These are phyloP conservation scores for Hemisphaericaspora nanyangensis DNA, from an alignment of 805 yeast species.

Conservation along the genomic window DNA sequence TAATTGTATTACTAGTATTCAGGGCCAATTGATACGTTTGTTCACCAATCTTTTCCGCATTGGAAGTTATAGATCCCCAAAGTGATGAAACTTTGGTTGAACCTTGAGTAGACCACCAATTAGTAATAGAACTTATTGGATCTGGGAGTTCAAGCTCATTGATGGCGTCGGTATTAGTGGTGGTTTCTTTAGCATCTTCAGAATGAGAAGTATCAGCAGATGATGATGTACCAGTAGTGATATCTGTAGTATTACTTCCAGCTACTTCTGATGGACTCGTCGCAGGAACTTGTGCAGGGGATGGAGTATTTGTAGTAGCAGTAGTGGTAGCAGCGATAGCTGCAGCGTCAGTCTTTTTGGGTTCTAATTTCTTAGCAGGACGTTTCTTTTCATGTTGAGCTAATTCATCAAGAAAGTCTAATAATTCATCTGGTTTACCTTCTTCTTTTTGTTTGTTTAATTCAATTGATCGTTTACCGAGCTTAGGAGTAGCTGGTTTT, in stretches of 20 bases:
- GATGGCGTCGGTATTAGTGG: background rate
- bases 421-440: conserved; percentile 49
- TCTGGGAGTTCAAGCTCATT: conserved; percentile 26
- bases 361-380: conserved; percentile 28
- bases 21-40: conserved; percentile 49
- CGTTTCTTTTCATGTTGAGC: conserved; percentile 54
- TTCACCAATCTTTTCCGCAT: conserved; percentile 47
- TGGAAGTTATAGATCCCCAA: conserved; percentile 64
- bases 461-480: conserved; percentile 13
- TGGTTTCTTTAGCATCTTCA: conserved; percentile 1
- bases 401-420: conserved; percentile 63
- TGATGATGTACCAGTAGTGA: background rate
- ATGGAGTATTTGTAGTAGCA: conserved; percentile 9
- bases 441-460: conserved; percentile 14
- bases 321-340: conserved; percentile 5
- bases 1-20: conserved; percentile 38
- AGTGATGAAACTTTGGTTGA: conserved; percentile 60
- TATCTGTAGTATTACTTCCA: background rate
- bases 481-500: conserved; percentile 27
- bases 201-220: background rate
- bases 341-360: conserved; percentile 15
- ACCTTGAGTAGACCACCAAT: conserved; percentile 77
- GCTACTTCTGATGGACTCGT: background rate
- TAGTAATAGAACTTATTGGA: conserved; percentile 62
- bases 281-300: too few species aligned